Evolutionary conservation across 345 rosid species (phyloP), one percentile per base, ranked within the genome.

Genomic region (Eucalyptus polyanthemos): DNA sequence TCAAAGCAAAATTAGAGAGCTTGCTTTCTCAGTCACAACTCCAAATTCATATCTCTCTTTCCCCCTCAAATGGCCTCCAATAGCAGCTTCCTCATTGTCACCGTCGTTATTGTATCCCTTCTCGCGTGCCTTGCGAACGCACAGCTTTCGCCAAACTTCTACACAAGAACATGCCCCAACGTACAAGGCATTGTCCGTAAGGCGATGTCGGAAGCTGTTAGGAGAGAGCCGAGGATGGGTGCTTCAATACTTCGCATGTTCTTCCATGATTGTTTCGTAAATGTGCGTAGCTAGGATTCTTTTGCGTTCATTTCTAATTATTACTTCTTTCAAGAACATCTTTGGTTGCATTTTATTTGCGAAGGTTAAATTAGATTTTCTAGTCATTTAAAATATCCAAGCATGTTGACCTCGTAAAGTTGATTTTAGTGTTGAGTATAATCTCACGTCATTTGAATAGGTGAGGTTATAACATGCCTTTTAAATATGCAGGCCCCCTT

Each of bases 191-290:
- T 93, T 1, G 94, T 93, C 16, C 91, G 90, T 3, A 54, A 87
- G 62, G 92, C 81, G 42, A 91, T 90, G 93, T 53, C 19, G 8
- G 81, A 45, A 72, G 92, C 95, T 16, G 92, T 92, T 27, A 81
- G 42, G 13, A 86, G 91, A 87, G 91, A 94, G 58, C 9, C 89
- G 22, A 90, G 95, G 29, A 86, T 92, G 9, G 94, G 80, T 11
- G 95, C 95, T 86, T 92, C 92, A 5, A 90, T 94, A 88, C 94
- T 94, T 86, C 95, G 95, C 65, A 37, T 93, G 93, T 94, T 92
- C 93, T 93, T 94, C 91, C 95, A 94, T 21, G 95, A 94, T 87
- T 94, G 95, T 90, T 93, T 94, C 44, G 95, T 94, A 21, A 90
- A 94, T 34, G 94, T 94, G 86, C 31, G 90, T 76, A 50, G 3